Evolutionary conservation across 177 flowering plant species (phyloP).

Genomic region (Telopea speciosissima): DNA sequence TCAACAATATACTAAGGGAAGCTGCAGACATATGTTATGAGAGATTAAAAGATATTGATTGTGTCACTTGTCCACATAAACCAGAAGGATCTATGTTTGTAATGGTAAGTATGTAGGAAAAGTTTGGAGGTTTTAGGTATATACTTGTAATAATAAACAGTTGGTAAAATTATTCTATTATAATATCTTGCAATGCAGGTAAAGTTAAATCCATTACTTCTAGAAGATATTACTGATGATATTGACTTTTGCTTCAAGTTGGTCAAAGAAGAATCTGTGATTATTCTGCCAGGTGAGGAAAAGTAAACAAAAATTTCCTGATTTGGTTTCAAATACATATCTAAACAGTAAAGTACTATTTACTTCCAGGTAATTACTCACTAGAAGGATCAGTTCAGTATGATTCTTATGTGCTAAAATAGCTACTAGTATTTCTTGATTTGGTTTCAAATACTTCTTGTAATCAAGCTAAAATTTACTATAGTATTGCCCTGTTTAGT

Average conservation of each 20-base stretch:
- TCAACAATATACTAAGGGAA: conserved; percentile 37
- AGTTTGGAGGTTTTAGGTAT: neutral
- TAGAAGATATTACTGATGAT: conserved; percentile 62
- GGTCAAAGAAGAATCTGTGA: conserved; percentile 74
- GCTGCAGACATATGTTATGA: conserved; percentile 34
- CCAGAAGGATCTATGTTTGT: conserved; percentile 83
- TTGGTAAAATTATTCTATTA: neutral
- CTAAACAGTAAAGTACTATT: too few species aligned
- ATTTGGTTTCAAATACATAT: too few species aligned
- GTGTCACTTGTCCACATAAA: too few species aligned
- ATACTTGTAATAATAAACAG: neutral
- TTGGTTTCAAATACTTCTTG: too few species aligned
- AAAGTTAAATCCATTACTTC: conserved; percentile 41
- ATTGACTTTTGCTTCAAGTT: conserved; percentile 77
- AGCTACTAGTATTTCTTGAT: too few species aligned
- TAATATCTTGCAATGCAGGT: conserved; percentile 32
- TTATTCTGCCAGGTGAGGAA: conserved; percentile 68
- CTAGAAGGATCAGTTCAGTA: too few species aligned
- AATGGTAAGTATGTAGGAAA: conserved; percentile 53
- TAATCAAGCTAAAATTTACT: too few species aligned
- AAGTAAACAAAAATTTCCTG: too few species aligned
- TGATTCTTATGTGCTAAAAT: too few species aligned
- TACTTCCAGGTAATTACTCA: too few species aligned
- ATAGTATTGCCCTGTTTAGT: too few species aligned
- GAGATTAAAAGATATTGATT: conserved; percentile 43